Conservation (phyloP, 1,284 basidiomycete species). For the Coriolopsis trogii region DNA sequence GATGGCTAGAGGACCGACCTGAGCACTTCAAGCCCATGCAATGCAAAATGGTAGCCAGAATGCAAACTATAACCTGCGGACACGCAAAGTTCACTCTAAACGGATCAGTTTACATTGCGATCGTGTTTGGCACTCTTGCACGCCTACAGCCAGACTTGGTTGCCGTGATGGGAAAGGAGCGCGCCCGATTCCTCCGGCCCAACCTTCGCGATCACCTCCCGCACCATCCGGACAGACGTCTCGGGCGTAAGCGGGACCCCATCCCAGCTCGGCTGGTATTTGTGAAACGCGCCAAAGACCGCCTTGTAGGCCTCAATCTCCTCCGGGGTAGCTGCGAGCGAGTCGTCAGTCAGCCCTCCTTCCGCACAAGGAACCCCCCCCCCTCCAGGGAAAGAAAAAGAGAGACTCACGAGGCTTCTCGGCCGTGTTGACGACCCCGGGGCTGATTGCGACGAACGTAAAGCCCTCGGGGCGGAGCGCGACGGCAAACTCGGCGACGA, state of each 20-base stretch:
- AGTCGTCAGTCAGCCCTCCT: no score
- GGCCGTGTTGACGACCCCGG: slow-evolving; percentile 41
- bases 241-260: slow-evolving; percentile 36
- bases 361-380: not conserved
- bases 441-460: slow-evolving; percentile 39
- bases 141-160: slow-evolving; percentile 13
- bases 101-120: no score
- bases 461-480: slow-evolving; percentile 40
- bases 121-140: no score
- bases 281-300: slow-evolving; percentile 25
- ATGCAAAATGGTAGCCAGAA: no score
- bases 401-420: slow-evolving; percentile 16
- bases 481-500: slow-evolving; percentile 40
- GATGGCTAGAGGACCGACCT: no score
- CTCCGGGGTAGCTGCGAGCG: slow-evolving; percentile 27
- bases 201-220: slow-evolving; percentile 33
- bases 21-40: no score
- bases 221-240: slow-evolving; percentile 35
- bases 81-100: no score
- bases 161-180: slow-evolving; percentile 41
- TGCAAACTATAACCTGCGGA: no score
- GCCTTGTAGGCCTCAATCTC: slow-evolving; percentile 18
- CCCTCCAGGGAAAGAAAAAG: not conserved
- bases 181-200: slow-evolving; percentile 36
- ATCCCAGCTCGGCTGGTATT: slow-evolving; percentile 30